Evolutionary conservation across 2,329 filamentous ascomycete species (phyloP), one percentile per base, ranked within the genome.

Genomic region (Neopestalotiopsis sp.): DNA sequence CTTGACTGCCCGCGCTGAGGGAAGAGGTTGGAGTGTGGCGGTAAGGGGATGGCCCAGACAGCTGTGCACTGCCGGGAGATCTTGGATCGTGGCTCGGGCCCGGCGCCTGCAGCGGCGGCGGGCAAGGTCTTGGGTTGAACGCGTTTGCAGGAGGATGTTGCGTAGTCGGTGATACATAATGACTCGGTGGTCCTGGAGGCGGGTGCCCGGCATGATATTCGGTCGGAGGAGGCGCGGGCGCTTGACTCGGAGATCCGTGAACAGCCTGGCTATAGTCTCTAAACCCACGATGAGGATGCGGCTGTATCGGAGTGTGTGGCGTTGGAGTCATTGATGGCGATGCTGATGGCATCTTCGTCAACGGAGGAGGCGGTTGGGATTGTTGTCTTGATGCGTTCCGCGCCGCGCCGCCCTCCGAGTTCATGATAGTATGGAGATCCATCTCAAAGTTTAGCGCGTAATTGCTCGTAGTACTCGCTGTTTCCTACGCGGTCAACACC

Each of bases 391-490:
- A 49, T 12, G 76, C 71, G 20, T 77, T 74, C 79, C 76, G 71
- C 78, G 79, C 68, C 77, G 74, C 65, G 79, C 77, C 61, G 76
- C 75, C 87, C 45, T 85, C 82, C 28, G 83, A 81, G 77, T 89
- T 90, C 62, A 90, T 79, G 74, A 90, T 86, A 17, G 83, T 84
- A 71, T 82, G 79, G 68, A 89, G 82, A 81, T 88, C 86, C 87
- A 89, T 81, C 68, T 72, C 78, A 71, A 66, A 24, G 32, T 28
- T 30, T 7, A 24, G n/a, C 38, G 59, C 9, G 9, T 13, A 20
- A 14, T 20, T 49, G 14, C 20, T 49, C 49, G 32, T 58, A 30
- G n/a, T 38, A 10, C 34, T 38, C 34, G 34, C 34, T 20, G 17
- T 53, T 53, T 30, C 57, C 57, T 28, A 14, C 24, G 10, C 57